Conservation (phyloP, 768 basidiomycete species). For the Tylopilus balloui region DNA sequence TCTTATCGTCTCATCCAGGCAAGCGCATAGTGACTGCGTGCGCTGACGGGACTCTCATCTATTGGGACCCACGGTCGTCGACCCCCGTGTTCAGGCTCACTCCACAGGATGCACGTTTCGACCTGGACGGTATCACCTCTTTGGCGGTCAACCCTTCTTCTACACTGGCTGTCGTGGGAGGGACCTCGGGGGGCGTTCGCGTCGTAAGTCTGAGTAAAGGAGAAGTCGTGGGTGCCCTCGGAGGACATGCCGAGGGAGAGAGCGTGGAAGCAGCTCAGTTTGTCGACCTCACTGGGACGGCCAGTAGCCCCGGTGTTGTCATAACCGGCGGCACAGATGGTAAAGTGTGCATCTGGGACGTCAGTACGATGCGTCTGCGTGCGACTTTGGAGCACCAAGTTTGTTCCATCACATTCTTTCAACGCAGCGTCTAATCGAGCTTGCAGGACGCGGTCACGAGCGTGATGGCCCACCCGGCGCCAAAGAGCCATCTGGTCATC, state of each 20-base stretch:
- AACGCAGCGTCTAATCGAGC: slow-evolving; percentile 1
- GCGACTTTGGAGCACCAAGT: slow-evolving; percentile 82
- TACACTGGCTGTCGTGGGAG: slow-evolving; percentile 88
- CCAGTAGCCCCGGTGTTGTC: slow-evolving; percentile 50
- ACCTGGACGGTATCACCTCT: slow-evolving; percentile 80
- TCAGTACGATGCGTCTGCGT: slow-evolving; percentile 78
- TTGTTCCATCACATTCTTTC: slow-evolving; percentile 18
- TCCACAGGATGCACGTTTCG: slow-evolving; percentile 65
- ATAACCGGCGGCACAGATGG: slow-evolving; percentile 92
- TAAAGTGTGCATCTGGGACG: slow-evolving; percentile 92
- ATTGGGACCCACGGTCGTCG: slow-evolving; percentile 86
- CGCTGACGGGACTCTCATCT: slow-evolving; percentile 73
- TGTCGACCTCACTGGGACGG: slow-evolving; percentile 65
- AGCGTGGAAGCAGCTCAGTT: slow-evolving; percentile 86
- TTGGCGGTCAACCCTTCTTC: slow-evolving; percentile 82
- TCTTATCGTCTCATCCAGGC: slow-evolving; percentile 39
- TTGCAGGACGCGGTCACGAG: slow-evolving; percentile 82
- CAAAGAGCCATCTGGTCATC: slow-evolving; percentile 73
- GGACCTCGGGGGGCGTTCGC: slow-evolving; percentile 78
- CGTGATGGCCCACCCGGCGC: slow-evolving; percentile 67
- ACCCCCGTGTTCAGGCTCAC: slow-evolving; percentile 79
- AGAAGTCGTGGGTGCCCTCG: slow-evolving; percentile 70
- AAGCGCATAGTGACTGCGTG: slow-evolving; percentile 89
- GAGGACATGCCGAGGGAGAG: slow-evolving; percentile 82
- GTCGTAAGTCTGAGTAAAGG: slow-evolving; percentile 86